Base-by-base conservation (phyloP, 1,284 basidiomycete genomes). In the Sanghuangporus weigelae region DNA sequence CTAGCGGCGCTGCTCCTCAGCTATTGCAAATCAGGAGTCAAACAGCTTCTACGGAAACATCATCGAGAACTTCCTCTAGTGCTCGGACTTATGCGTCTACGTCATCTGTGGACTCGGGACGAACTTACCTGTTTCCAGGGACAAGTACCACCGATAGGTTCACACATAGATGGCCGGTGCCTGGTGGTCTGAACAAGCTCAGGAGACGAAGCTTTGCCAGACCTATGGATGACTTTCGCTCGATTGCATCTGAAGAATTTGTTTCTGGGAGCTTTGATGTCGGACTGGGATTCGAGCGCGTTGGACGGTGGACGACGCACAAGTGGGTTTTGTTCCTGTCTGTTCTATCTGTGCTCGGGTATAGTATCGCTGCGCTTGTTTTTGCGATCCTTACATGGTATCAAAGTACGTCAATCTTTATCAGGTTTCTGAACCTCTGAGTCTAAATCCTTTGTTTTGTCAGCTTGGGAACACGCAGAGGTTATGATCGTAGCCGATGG, bases 261-360 rank as follows among this genome's bases (percentile, higher is more conserved):
- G 26, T 16, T 21, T 55, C 19, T 19, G 58, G 49, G 16, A 7
- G 21, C n/a, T 50, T 48, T 21, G 55, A 64, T 16, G 58, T 64
- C 19, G 67, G 60, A n/a, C 19, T 64, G 48, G 59, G 59, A 19
- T 35, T 63, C 79, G 75, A 78, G 48, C 67, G 67, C 44, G 68
- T 76, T 39, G 77, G 75, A 35, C 67, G 72, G 36, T 87, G 85
- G 86, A 83, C 83, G 16, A 60, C 67, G 16, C 79, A 80, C 70
- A 87, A 87, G 70, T 86, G 83, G 82, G 80, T 75, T 59, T 72
- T 87, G 42, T 69, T 86, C 10, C 55, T 82, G 19, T 85, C 84
- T 4, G 77, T 84, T 11, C 72, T 74, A 39, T 77, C 78, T 10
- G 77, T 86, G 36, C 79, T 87, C 58, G 70, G 72, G 1, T 84